Conservation (phyloP, 345 rosid genomes). For the Syzygium oleosum region DNA sequence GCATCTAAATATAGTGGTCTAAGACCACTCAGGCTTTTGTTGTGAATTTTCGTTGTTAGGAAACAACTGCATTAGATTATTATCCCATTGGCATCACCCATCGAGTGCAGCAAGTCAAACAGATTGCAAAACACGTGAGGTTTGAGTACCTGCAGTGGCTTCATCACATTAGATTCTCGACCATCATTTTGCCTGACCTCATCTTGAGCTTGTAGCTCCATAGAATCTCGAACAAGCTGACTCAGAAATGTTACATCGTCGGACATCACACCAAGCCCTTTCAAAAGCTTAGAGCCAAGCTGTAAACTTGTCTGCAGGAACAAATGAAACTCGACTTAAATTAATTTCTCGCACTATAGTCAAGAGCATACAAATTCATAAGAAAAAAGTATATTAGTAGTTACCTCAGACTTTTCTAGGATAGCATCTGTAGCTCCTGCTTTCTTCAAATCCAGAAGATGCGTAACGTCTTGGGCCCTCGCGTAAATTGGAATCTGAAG, state of each 20-base stretch:
- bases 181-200: slow-evolving; percentile 25
- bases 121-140: neutral
- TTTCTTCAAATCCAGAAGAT: slow-evolving; percentile 89
- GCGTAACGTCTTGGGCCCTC: slow-evolving; percentile 76
- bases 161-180: slow-evolving; percentile 29
- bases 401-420: slow-evolving; percentile 86
- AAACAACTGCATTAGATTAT: neutral
- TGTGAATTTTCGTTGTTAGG: neutral
- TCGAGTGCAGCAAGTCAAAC: neutral
- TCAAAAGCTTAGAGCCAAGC: slow-evolving; percentile 86
- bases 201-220: slow-evolving; percentile 82
- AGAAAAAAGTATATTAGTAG: neutral
- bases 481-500: slow-evolving; percentile 78
- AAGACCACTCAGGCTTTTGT: neutral
- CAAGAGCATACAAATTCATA: neutral
- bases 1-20: neutral
- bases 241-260: slow-evolving; percentile 84
- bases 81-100: neutral
- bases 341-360: no score
- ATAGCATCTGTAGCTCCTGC: slow-evolving; percentile 90
- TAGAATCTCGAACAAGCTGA: slow-evolving; percentile 65
- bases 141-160: slow-evolving; percentile 43
- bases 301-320: slow-evolving; percentile 76
- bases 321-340: neutral
- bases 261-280: slow-evolving; percentile 93